Percentiles rank a stretch among this genome's conserved stretches.
These are phyloP conservation scores for Pythium dissimile DNA, from an alignment of 352 stramenopile species.

Conservation along the genomic window DNA sequence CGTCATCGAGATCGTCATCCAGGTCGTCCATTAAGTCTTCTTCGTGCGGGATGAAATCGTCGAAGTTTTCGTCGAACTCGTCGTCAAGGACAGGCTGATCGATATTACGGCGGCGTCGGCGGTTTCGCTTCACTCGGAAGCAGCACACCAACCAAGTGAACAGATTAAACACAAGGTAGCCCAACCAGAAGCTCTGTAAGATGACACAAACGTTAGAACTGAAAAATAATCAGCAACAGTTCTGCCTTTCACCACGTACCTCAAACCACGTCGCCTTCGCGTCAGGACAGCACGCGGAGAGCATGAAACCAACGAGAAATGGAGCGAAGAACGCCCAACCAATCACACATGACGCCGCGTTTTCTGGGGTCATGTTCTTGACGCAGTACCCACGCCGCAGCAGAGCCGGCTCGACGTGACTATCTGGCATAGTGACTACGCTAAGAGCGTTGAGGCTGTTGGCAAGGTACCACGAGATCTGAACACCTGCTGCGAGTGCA, in stretches of 20 bases:
- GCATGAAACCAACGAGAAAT: conserved; percentile 61
- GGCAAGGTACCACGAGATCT: conserved; percentile 74
- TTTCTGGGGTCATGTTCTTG: conserved; percentile 52
- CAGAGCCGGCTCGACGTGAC: conserved; percentile 57
- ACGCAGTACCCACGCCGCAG: conserved; percentile 66
- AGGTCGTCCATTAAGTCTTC: conserved; percentile 20
- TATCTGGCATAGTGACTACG: conserved; percentile 53
- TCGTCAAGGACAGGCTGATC: conserved; percentile 20
- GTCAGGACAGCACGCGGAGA: conserved; percentile 45
- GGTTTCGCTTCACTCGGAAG: conserved; percentile 47
- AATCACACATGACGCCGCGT: conserved; percentile 48
- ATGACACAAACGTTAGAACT: background rate
- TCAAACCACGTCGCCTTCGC: conserved; percentile 43
- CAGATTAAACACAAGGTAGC: conserved; percentile 73
- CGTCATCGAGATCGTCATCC: conserved; percentile 19
- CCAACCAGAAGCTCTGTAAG: conserved; percentile 65
- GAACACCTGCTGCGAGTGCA: conserved; percentile 63
- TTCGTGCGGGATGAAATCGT: conserved; percentile 19
- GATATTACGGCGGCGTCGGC: conserved; percentile 34
- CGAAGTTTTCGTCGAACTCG: conserved; percentile 33
- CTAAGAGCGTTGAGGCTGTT: conserved; percentile 61
- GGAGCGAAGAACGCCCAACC: conserved; percentile 72
- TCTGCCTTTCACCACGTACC: conserved; percentile 14
- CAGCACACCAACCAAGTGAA: conserved; percentile 73
- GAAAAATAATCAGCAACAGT: too few species aligned